phyloP scores from a whole-genome alignment of 768 basidiomycete genomes.

The Phlegmacium glaucopus region DNA sequence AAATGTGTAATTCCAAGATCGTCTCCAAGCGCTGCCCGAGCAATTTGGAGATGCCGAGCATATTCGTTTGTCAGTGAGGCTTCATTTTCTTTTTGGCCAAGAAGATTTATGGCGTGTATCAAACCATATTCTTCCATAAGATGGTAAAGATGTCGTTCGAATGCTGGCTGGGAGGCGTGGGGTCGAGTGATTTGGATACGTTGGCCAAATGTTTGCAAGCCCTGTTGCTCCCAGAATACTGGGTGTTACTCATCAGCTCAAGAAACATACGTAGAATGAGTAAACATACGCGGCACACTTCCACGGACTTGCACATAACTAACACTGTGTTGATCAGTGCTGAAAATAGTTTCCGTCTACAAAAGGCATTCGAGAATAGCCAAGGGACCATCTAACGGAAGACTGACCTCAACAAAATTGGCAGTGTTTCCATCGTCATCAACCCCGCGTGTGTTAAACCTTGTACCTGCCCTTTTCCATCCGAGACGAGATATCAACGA shows the following conservation, averaged over 20 bases:
- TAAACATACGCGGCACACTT: slow-evolving; percentile 83
- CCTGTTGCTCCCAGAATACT: slow-evolving; percentile 99
- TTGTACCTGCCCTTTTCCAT: slow-evolving; percentile 94
- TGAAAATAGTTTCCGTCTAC: slow-evolving; percentile 88
- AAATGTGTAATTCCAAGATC: slow-evolving; percentile 81
- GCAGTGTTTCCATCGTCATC: slow-evolving; percentile 95
- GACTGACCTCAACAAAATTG: slow-evolving; percentile 89
- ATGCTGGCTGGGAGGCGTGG: slow-evolving; percentile 94
- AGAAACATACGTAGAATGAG: slow-evolving; percentile 10
- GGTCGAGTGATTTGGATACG: slow-evolving; percentile 94
- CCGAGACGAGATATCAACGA: slow-evolving; percentile 85
- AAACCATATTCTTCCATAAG: slow-evolving; percentile 83
- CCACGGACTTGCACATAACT: slow-evolving; percentile 95
- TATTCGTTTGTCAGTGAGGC: slow-evolving; percentile 80
- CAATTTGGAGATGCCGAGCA: slow-evolving; percentile 70
- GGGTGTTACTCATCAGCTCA: slow-evolving; percentile 14
- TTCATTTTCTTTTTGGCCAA: slow-evolving; percentile 93
- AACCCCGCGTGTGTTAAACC: slow-evolving; percentile 95
- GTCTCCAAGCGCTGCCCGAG: slow-evolving; percentile 59
- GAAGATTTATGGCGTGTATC: slow-evolving; percentile 85
- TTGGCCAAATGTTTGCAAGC: slow-evolving; percentile 90
- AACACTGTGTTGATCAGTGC: slow-evolving; percentile 81
- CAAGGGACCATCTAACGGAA: slow-evolving; percentile 13
- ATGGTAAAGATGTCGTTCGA: slow-evolving; percentile 89
- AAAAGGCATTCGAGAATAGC: slow-evolving; percentile 3